Conservation (phyloP, 352 stramenopile species). For the Pythium myriotylum region DNA sequence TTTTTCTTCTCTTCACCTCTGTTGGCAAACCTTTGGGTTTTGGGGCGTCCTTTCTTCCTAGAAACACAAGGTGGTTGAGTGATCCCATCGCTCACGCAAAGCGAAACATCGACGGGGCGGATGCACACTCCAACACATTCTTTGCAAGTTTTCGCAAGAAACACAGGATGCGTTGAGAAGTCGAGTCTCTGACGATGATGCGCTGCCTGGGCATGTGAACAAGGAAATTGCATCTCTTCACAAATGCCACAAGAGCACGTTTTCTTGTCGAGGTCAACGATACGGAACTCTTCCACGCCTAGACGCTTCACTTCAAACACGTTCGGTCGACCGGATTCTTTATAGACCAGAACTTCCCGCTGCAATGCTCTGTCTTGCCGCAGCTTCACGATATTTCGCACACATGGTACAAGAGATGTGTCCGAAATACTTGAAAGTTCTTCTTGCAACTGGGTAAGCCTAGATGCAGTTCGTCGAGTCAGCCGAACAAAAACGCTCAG, state of each 20-base stretch:
- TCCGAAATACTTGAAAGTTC: background rate
- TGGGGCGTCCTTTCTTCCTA: background rate
- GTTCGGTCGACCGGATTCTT: background rate
- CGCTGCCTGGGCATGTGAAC: background rate
- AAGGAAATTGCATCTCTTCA: conserved; percentile 7
- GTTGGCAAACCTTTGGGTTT: background rate
- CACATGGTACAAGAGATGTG: background rate
- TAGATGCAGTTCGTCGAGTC: background rate
- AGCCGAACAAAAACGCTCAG: conserved; percentile 3
- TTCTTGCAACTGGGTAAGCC: background rate
- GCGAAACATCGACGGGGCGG: conserved; percentile 1
- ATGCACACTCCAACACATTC: background rate
- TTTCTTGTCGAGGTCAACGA: background rate
- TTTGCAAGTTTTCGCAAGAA: background rate
- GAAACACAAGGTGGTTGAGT: conserved; percentile 7
- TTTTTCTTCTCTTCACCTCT: background rate
- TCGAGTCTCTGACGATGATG: background rate
- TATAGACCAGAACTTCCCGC: background rate
- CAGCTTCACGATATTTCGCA: too few species aligned
- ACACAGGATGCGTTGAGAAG: conserved; percentile 1
- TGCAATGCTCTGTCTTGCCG: conserved; percentile 1
- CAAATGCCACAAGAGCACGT: conserved; percentile 8
- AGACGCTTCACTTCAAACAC: conserved; percentile 11
- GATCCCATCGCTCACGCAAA: conserved; percentile 1
- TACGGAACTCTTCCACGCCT: background rate